Percentiles rank a stretch among this genome's conserved stretches.
Conservation (phyloP, 2,329 filamentous ascomycete genomes). For the Cordyceps militaris region DNA sequence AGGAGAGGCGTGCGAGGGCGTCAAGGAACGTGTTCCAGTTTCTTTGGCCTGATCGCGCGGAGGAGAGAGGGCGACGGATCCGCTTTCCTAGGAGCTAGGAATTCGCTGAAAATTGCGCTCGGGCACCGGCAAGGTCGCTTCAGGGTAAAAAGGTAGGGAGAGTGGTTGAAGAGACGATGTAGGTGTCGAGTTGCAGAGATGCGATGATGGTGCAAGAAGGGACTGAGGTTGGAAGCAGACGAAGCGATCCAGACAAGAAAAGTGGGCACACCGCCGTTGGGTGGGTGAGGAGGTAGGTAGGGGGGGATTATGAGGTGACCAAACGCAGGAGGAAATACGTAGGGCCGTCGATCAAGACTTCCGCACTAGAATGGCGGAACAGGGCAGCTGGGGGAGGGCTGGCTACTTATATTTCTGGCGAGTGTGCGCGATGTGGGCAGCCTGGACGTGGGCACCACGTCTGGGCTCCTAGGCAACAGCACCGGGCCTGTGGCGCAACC, state of each 20-base stretch:
- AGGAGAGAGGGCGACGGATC: slow-evolving; percentile 20
- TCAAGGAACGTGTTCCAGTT: slow-evolving; percentile 39
- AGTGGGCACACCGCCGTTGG: slow-evolving; percentile 27
- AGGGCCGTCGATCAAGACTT: slow-evolving; percentile 50
- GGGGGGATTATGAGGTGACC: slow-evolving; percentile 35
- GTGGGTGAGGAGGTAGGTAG: neutral
- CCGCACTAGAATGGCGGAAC: slow-evolving; percentile 44
- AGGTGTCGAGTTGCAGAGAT: slow-evolving; percentile 4
- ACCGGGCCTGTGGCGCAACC: slow-evolving; percentile 36
- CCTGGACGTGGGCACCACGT: slow-evolving; percentile 28
- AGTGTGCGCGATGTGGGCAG: no score
- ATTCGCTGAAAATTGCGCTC: slow-evolving; percentile 11
- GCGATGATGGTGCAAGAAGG: slow-evolving; percentile 5
- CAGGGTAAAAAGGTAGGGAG: slow-evolving; percentile 8
- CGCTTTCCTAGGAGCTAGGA: slow-evolving; percentile 12
- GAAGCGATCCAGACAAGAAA: slow-evolving; percentile 19
- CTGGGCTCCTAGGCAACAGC: slow-evolving; percentile 36
- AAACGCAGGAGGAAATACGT: slow-evolving; percentile 42
- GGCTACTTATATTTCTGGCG: slow-evolving; percentile 52
- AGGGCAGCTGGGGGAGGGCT: slow-evolving; percentile 46
- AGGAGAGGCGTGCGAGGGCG: slow-evolving; percentile 23
- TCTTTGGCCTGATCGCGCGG: slow-evolving; percentile 24
- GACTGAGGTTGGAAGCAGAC: slow-evolving; percentile 3
- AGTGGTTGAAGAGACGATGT: slow-evolving; percentile 11
- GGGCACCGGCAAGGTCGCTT: slow-evolving; percentile 10